Conservation (phyloP, 2,329 filamentous ascomycete genomes). For the Fusarium brevicatenulatum region DNA sequence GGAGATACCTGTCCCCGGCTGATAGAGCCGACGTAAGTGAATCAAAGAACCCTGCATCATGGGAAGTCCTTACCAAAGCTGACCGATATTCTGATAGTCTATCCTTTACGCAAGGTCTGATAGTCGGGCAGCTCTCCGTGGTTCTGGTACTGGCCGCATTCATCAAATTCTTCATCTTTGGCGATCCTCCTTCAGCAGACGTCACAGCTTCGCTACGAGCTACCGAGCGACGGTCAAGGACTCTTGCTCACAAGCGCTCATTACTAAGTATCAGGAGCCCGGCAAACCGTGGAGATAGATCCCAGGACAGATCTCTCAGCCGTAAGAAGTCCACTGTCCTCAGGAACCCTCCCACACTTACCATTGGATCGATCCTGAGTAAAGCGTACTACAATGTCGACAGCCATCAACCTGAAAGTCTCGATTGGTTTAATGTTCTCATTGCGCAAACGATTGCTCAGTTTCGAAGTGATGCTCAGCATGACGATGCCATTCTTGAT, state of each 20-base stretch:
- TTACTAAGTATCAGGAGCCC: constrained; percentile 70
- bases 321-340: constrained; percentile 78
- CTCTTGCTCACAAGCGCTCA: constrained; percentile 79
- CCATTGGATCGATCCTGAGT: constrained; percentile 91
- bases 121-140: constrained; percentile 92
- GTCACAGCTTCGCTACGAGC: constrained; percentile 80
- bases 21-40: constrained; percentile 55
- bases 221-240: constrained; percentile 77
- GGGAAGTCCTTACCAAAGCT: constrained; percentile 2
- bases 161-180: constrained; percentile 99
- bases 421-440: constrained; percentile 99
- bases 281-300: constrained; percentile 53
- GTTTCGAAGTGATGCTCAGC: constrained; percentile 89
- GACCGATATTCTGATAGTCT: constrained; percentile 60
- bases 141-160: constrained; percentile 92
- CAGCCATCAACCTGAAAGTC: constrained; percentile 92
- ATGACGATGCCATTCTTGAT: constrained; percentile 88
- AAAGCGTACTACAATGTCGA: constrained; percentile 99
- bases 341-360: constrained; percentile 77
- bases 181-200: constrained; percentile 87
- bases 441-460: constrained; percentile 97
- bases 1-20: constrained; percentile 54
- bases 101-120: constrained; percentile 92
- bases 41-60: constrained; percentile 8
- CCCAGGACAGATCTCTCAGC: constrained; percentile 59